Conservation (phyloP, 257 asterid species). For the Handroanthus guayacan region DNA sequence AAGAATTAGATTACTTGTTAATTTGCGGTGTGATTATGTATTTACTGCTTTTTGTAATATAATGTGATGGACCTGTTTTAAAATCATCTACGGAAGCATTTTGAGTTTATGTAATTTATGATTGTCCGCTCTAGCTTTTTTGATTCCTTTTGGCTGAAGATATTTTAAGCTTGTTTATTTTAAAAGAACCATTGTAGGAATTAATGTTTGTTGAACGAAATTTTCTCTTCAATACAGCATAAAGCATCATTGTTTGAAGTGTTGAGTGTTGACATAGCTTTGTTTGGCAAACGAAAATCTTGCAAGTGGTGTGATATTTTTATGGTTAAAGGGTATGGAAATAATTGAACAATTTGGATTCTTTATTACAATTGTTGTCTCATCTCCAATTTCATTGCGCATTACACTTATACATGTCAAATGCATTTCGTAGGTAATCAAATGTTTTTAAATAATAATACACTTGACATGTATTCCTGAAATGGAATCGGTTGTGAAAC, state of each 20-base stretch:
- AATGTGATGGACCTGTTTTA: slow-evolving; percentile 34
- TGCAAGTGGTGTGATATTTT: not conserved
- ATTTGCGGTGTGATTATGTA: slow-evolving; percentile 37
- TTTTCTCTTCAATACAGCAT: too few species aligned
- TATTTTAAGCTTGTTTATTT: slow-evolving; percentile 25
- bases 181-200: not conserved
- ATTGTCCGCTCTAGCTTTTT: slow-evolving; percentile 16
- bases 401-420: too few species aligned
- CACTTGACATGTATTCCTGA: too few species aligned
- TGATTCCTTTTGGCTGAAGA: slow-evolving; percentile 4
- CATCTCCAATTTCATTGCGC: too few species aligned
- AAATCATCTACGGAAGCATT: slow-evolving; percentile 28
- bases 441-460: too few species aligned
- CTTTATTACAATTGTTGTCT: too few species aligned
- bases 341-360: too few species aligned
- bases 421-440: too few species aligned
- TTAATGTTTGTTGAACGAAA: too few species aligned
- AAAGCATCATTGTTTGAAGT: too few species aligned
- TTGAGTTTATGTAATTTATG: slow-evolving; percentile 32
- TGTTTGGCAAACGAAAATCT: not conserved
- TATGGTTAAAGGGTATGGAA: not conserved
- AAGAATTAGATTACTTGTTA: slow-evolving; percentile 49
- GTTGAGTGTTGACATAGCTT: not conserved
- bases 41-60: slow-evolving; percentile 41
- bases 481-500: too few species aligned